Base-by-base conservation (phyloP, 2,329 filamentous ascomycete species). In the Ceratocystis ficicola region DNA sequence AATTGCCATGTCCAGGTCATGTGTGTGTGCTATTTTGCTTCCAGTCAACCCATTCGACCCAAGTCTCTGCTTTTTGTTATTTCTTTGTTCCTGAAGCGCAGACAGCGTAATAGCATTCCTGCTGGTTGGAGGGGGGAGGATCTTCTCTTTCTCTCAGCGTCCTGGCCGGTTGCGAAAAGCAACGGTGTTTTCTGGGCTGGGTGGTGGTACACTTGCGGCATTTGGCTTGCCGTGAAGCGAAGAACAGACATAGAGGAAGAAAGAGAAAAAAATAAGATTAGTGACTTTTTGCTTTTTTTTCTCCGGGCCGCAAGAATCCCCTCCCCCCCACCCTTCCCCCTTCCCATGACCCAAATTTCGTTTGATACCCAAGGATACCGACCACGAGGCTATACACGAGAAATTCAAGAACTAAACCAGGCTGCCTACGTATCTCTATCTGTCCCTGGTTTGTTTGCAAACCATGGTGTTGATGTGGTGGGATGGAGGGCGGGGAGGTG, bases 221-320 rank as follows among this genome's bases (percentile, higher is more conserved):
- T 20, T 59, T 59, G 52, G 52, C 28, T 59, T 59, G 52, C 52
- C 52, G 52, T 59, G 52, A 59, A 59, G 52, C 52, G 52, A n/a
- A 59, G 52, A 59, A 59, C 52, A 59, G 52, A 59, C 52, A 10
- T 52, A 4, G 20, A 52, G 20, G 2, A 28, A 28, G 28, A 32
- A 57, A 28, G 5, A 57, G 32, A 20, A 10, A 50, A 7, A 50
- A 50, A n/a, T 30, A 20, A 50, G 22, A 10, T n/a, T 50, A 20
- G 46, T 50, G 46, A 20, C 4, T 7, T 50, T 50, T 20, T 8
- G 6, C 5, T 55, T 12, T 8, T 57, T 59, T 36, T 59, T 59
- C 22, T 17, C 52, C n/a, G n/a, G 28, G 28, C 17, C 28, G 17
- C 25, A 32, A 52, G 3, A 50, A 7, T 2, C 48, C 36, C 12